phyloP scores from a whole-genome alignment of 768 basidiomycete species.

The Boletus speciosus region DNA sequence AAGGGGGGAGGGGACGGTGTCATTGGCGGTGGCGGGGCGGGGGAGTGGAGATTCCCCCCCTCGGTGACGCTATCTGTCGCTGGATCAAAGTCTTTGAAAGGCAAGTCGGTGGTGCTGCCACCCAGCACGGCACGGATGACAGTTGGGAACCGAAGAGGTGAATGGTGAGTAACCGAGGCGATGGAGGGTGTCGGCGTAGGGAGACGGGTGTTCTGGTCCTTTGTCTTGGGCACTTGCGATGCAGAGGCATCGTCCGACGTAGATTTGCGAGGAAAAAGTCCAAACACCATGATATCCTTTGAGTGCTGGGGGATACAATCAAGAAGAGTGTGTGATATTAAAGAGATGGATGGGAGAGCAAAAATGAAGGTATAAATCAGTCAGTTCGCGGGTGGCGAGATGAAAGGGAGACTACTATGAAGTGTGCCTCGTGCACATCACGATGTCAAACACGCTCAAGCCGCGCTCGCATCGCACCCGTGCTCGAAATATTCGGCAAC shows the following conservation, averaged over 20 bases:
- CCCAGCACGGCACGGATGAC: conserved; percentile 11
- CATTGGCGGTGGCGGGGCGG: conserved; percentile 25
- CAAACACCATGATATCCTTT: conserved; percentile 36
- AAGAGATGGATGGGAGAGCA: background rate
- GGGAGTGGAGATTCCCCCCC: conserved; percentile 5
- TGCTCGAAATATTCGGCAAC: conserved; percentile 1
- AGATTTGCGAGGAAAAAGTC: conserved; percentile 39
- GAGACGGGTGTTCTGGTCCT: conserved; percentile 32
- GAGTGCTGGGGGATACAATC: background rate
- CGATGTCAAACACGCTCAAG: conserved; percentile 18
- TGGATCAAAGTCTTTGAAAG: conserved; percentile 16
- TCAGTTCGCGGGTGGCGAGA: conserved; percentile 8
- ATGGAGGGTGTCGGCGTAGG: conserved; percentile 55
- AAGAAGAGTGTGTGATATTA: conserved; percentile 10
- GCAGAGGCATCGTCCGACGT: conserved; percentile 6
- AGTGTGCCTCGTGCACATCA: conserved; percentile 18
- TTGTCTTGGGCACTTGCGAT: conserved; percentile 2
- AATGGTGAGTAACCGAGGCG: conserved; percentile 27
- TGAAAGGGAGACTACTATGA: conserved; percentile 3
- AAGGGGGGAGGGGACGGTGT: conserved; percentile 36
- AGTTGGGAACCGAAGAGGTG: conserved; percentile 23
- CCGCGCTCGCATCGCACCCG: conserved; percentile 5
- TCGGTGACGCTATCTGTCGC: conserved; percentile 5
- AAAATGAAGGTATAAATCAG: conserved; percentile 5
- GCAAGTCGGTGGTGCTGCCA: conserved; percentile 22